A percentile compares a stretch with the other conserved stretches of the same genome.
These are phyloP conservation scores for Boletus rex-veris DNA, from an alignment of 768 basidiomycete species.

Conservation along the genomic window DNA sequence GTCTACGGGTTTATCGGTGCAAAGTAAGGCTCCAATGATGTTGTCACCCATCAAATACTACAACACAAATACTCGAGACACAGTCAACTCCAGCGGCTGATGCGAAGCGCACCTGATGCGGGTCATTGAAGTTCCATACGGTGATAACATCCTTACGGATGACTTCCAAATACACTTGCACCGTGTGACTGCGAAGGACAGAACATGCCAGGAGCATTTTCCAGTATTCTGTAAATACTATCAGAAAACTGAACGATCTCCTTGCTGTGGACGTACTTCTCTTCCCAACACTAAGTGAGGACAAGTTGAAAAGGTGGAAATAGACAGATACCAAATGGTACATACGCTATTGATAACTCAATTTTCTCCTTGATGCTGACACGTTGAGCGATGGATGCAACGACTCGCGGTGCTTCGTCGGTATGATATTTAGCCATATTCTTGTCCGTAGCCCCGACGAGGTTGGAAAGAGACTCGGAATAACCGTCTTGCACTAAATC, in stretches of 20 bases:
- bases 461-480: background rate
- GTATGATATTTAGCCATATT: constrained; percentile 6
- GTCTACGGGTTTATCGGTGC: background rate
- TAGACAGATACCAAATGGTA: background rate
- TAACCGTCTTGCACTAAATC: constrained; percentile 3
- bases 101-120: background rate
- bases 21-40: background rate
- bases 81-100: background rate
- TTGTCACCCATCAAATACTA: constrained; percentile 10
- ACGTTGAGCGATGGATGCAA: constrained; percentile 17
- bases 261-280: constrained; percentile 1
- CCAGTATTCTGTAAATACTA: constrained; percentile 9
- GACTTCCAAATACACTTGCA: constrained; percentile 9
- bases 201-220: constrained; percentile 1
- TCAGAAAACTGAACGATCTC: background rate
- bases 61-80: background rate
- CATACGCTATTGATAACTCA: constrained; percentile 11
- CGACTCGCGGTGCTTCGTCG: constrained; percentile 6
- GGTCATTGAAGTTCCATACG: constrained; percentile 15
- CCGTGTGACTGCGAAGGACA: constrained; percentile 2
- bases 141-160: constrained; percentile 7
- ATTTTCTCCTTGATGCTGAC: constrained; percentile 15
- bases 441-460: constrained; percentile 2
- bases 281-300: constrained; percentile 4
- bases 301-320: background rate